These are phyloP conservation scores for Hemisphaericaspora subhashii DNA, from an alignment of 1,139 yeast genomes.

Conservation along the genomic window DNA sequence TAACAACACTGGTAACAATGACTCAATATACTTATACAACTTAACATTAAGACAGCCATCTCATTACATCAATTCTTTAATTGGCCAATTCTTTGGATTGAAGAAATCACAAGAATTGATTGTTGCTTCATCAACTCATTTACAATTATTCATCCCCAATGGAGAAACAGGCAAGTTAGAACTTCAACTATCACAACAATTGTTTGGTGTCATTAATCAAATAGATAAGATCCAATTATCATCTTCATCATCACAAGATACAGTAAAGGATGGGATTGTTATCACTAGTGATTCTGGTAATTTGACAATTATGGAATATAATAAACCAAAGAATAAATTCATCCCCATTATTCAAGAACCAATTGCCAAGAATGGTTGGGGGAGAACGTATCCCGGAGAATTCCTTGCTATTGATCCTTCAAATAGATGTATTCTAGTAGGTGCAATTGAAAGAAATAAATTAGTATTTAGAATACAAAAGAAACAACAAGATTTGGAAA, in stretches of 20 bases:
- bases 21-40: constrained; percentile 60
- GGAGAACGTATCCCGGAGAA: constrained; percentile 76
- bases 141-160: constrained; percentile 55
- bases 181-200: constrained; percentile 41
- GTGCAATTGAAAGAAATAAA: constrained; percentile 73
- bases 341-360: constrained; percentile 61
- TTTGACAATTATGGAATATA: constrained; percentile 56
- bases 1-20: constrained; percentile 23
- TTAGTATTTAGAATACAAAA: constrained; percentile 49
- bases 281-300: constrained; percentile 83
- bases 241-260: constrained; percentile 48
- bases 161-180: constrained; percentile 56
- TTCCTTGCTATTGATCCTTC: constrained; percentile 73
- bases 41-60: constrained; percentile 63
- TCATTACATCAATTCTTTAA: constrained; percentile 51
- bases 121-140: constrained; percentile 52
- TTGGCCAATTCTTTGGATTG: constrained; percentile 67
- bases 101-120: constrained; percentile 65
- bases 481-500: constrained; percentile 33
- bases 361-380: constrained; percentile 70
- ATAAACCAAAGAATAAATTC: constrained; percentile 40
- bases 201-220: constrained; percentile 61
- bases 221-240: constrained; percentile 52
- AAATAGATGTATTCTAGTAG: constrained; percentile 67
- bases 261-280: constrained; percentile 54